A percentile compares a stretch with the other conserved stretches of the same genome.
phyloP scores from a whole-genome alignment of 1,139 yeast species.

The Pichia sp. region DNA sequence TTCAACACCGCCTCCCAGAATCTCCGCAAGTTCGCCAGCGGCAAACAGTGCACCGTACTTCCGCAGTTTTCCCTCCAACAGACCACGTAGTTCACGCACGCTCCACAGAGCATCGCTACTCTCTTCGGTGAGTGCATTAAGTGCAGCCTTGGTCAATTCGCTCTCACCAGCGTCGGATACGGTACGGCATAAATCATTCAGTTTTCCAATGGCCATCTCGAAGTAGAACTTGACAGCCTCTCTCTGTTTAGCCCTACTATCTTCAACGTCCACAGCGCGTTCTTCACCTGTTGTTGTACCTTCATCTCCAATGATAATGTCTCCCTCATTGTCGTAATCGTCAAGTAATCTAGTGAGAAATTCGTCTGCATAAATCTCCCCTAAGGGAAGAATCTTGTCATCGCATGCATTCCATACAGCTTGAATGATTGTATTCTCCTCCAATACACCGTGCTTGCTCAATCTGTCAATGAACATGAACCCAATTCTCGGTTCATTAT shows the following conservation, averaged over 20 bases:
- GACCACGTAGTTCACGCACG: no score
- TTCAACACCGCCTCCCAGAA: no score
- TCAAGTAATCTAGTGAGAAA: conserved; percentile 21
- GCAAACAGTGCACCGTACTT: no score
- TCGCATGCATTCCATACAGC: conserved; percentile 35
- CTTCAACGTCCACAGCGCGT: neutral
- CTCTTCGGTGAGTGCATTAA: conserved; percentile 2
- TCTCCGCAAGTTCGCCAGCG: no score
- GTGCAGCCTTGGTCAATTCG: neutral
- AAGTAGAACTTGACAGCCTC: conserved; percentile 3
- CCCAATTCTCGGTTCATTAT: conserved; percentile 74
- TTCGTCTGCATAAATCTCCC: conserved; percentile 24
- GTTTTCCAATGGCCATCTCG: conserved; percentile 10
- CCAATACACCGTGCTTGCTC: conserved; percentile 8
- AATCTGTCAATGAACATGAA: conserved; percentile 62
- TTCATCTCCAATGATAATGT: conserved; percentile 11
- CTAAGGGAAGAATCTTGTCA: conserved; percentile 11
- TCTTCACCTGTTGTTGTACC: neutral
- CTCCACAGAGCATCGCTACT: conserved; percentile 12
- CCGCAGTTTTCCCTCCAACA: no score
- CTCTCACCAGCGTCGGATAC: conserved; percentile 13
- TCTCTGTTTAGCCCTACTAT: conserved; percentile 1
- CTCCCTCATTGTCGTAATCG: conserved; percentile 12
- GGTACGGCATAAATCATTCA: no score
- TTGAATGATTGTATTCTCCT: conserved; percentile 35